Base-by-base conservation (phyloP, 2,329 filamentous ascomycete species). In the Clarireedia homoeocarpa region DNA sequence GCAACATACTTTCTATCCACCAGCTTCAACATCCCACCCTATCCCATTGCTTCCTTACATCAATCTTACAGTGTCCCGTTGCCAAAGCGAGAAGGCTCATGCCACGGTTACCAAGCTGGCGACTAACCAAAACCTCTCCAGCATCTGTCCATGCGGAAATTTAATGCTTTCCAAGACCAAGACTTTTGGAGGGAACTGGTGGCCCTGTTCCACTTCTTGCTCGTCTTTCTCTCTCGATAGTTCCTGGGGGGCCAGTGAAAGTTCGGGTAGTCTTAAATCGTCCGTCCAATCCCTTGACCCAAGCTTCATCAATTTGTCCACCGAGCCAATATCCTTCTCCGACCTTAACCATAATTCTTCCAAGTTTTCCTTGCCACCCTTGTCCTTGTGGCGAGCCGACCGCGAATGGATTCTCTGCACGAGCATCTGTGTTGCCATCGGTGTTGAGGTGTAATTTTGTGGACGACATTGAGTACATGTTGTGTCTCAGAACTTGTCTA, bases 241-340 rank as follows among this genome's bases (percentile, higher is more conserved):
- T 73, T 56, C 67, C 76, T 65, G 68, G 67, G 34, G 66, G 65
- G 15, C 72, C 71, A 62, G 62, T 71, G 53, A 67, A 71, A 66
- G 73, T 69, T 38, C 62, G 69, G 62, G 56, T 70, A 47, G 69
- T 73, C 64, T 77, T 80, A 70, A 87, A 83, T 66, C 83, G 81
- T 58, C 80, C 79, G 60, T 79, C 77, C 62, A 84, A 75, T 9
- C 77, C 80, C 48, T 80, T 77, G 66, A 85, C 79, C 88, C 88
- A 94, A 58, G 84, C 83, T 49, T 84, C 79, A 60, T 82, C 77
- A 1, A 65, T 71, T 57, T 81, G 76, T 56, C 82, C 82, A 59
- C 87, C 88, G 15, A 95, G 75, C 91, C 91, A 96, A 74, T 95
- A 96, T 56, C 77, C 78, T 62, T 81, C 81, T 40, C 87, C 87